Base-by-base conservation (phyloP, 169 alveolate genomes). In the Eimeria falciformis region DNA sequence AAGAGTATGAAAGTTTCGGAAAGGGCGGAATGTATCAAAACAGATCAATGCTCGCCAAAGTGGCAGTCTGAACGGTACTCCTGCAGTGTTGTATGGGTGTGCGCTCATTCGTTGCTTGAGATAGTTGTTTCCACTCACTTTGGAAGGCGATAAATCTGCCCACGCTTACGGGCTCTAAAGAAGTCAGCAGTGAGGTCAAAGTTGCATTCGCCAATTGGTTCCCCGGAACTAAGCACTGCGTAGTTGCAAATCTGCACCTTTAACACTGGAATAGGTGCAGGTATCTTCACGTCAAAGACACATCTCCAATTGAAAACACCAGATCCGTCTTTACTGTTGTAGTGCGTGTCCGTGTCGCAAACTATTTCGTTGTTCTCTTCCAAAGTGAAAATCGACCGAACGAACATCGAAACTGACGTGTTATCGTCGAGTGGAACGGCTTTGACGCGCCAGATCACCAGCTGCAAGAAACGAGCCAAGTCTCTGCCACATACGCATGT, bases 301-400 rank as follows among this genome's bases (percentile, higher is more conserved):
- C 97, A 93, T 45, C 99, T 95, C 99, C 99, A 97, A 91, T 97
- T 97, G 94, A 96, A 97, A 55, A 94, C 91, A 2, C 96, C 99
- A 2, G 97, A 95, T 18, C 98, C 98, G 75, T 97, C 98, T 82
- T 95, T 96, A 82, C 98, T 95, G 92, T 97, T 97, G 95, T 97
- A 97, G 85, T 97, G 99, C 5, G 97, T 96, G 86, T 97, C 99
- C 29, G 99, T 97, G 56, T 75, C 83, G 58, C 75, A 66, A 12
- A 65, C 92, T 7, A 90, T 92, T 23, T 95, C 97, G 89, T 95
- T 95, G 23, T 79, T 75, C 79, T 97, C 97, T 53, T 97, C 99
- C 46, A 93, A 92, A 25, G 94, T 95, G 91, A 93, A 96, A 17
- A 94, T 93, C 1, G 98, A 97, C 45, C 98, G 93, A 23, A 97